Percentiles rank a stretch among this genome's conserved stretches.
phyloP scores from a whole-genome alignment of 192 early-diverging fungal species.

The Coemansia sp. region DNA sequence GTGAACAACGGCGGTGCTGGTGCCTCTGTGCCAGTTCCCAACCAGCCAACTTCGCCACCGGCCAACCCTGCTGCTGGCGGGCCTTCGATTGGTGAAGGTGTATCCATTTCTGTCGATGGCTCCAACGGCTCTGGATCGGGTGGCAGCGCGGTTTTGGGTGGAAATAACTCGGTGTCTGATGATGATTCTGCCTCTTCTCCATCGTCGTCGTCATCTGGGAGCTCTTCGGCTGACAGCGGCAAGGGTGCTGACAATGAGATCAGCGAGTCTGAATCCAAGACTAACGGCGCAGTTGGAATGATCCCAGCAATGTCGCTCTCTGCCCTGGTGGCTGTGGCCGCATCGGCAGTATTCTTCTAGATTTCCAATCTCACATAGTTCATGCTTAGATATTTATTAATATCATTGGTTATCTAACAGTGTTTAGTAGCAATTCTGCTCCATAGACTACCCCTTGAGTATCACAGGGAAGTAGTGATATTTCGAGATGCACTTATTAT shows the following conservation, averaged over 20 bases:
- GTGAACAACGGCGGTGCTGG: background rate
- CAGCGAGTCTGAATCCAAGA: background rate
- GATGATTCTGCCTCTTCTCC: background rate
- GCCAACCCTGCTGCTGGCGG: background rate
- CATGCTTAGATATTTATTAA: no score
- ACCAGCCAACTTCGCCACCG: background rate
- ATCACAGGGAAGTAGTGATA: no score
- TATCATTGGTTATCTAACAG: no score
- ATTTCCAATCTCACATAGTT: no score
- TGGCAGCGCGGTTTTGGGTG: background rate
- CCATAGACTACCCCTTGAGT: no score
- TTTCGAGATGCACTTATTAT: no score
- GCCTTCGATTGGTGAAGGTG: background rate
- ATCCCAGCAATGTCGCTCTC: background rate
- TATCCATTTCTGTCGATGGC: background rate
- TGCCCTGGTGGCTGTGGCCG: constrained; percentile 1
- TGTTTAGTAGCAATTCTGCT: no score
- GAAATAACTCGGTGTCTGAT: background rate
- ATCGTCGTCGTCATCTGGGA: background rate
- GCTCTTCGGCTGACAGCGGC: background rate
- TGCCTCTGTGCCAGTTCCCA: background rate
- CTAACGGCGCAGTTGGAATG: background rate
- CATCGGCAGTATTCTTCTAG: background rate
- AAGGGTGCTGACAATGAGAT: background rate
- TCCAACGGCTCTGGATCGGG: background rate